Percentiles rank a stretch among this genome's conserved stretches.
Conservation (phyloP, 2,329 filamentous ascomycete species). For the Fusarium haematococcum region DNA sequence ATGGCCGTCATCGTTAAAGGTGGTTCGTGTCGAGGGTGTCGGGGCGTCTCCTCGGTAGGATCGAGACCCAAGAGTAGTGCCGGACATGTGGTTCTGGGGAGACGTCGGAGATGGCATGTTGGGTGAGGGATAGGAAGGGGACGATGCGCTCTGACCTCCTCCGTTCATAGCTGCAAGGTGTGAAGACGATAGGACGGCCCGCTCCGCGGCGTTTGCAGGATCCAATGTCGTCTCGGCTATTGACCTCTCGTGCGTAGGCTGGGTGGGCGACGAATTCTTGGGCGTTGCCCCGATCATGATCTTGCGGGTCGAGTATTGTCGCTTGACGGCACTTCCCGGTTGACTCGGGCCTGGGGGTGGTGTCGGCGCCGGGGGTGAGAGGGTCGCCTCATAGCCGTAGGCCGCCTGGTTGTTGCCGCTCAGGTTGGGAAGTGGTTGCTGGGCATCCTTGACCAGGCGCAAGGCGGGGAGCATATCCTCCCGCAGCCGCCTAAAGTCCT, state of each 20-base stretch:
- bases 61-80: constrained; percentile 70
- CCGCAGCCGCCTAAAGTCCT: constrained; percentile 88
- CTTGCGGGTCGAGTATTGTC: constrained; percentile 82
- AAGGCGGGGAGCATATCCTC: constrained; percentile 94
- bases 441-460: constrained; percentile 90
- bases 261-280: constrained; percentile 82
- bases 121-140: constrained; percentile 69
- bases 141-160: constrained; percentile 65
- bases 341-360: constrained; percentile 64
- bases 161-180: constrained; percentile 79
- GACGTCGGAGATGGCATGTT: constrained; percentile 78
- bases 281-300: constrained; percentile 77
- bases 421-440: constrained; percentile 80
- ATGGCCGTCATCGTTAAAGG: constrained; percentile 64
- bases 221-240: constrained; percentile 75
- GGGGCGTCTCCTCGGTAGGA: constrained; percentile 70
- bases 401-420: constrained; percentile 52
- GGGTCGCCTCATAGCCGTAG: constrained; percentile 63
- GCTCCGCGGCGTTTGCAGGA: constrained; percentile 75
- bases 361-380: constrained; percentile 68
- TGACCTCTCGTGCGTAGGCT: constrained; percentile 74
- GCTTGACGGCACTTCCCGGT: constrained; percentile 66
- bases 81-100: constrained; percentile 66
- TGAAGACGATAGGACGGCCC: constrained; percentile 74
- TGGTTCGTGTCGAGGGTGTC: constrained; percentile 65